phyloP scores from a whole-genome alignment of 768 basidiomycete genomes.

The Boletus reticuloceps region DNA sequence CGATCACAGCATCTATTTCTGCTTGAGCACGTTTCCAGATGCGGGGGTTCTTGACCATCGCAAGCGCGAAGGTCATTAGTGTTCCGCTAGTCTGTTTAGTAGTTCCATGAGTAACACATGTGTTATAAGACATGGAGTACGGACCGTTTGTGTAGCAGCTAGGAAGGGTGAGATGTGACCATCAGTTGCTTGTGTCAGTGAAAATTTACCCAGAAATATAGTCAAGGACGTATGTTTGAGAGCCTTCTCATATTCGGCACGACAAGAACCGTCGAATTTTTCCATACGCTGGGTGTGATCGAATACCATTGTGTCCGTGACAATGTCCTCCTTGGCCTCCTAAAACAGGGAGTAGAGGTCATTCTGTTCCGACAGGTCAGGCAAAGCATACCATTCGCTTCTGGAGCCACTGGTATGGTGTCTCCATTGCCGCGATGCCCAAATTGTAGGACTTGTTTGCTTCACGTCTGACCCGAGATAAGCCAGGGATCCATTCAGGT shows the following conservation, averaged over 20 bases:
- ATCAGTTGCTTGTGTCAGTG: not conserved
- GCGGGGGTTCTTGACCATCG: constrained; percentile 10
- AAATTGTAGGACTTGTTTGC: constrained; percentile 13
- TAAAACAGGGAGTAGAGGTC: not conserved
- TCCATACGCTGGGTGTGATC: constrained; percentile 9
- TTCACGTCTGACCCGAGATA: constrained; percentile 30
- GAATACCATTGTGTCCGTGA: not conserved
- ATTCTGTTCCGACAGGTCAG: not conserved
- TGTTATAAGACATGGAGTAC: not conserved
- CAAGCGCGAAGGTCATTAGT: constrained; percentile 1
- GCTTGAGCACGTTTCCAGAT: constrained; percentile 13
- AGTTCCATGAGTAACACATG: not conserved
- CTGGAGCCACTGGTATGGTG: not conserved
- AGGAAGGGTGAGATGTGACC: not conserved
- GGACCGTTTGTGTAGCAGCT: constrained; percentile 12
- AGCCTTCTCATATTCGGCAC: constrained; percentile 2
- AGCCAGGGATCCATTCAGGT: constrained; percentile 39
- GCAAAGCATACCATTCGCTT: not conserved
- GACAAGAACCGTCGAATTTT: constrained; percentile 4
- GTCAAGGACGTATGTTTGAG: not conserved
- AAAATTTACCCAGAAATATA: not conserved
- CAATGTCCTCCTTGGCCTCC: not conserved
- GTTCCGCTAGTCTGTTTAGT: constrained; percentile 2
- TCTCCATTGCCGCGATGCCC: not conserved
- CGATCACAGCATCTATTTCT: constrained; percentile 5